These are phyloP conservation scores for Zoysia japonica DNA, from an alignment of 176 grass and related monocot genomes.

Conservation along the genomic window DNA sequence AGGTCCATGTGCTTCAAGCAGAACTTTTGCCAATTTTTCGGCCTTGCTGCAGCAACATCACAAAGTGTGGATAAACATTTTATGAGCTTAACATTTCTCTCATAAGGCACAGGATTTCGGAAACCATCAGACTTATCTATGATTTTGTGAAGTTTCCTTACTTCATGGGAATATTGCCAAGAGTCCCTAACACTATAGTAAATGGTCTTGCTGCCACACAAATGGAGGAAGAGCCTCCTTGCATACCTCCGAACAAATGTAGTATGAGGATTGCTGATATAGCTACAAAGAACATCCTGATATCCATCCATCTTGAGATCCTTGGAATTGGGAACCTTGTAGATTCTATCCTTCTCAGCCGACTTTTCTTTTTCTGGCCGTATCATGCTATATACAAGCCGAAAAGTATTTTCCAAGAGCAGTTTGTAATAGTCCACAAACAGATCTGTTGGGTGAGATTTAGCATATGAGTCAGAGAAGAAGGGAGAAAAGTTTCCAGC, in stretches of 20 bases:
- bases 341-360: constrained; percentile 76
- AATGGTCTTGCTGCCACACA: constrained; percentile 93
- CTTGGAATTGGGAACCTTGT: constrained; percentile 64
- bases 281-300: constrained; percentile 95
- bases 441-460: constrained; percentile 90
- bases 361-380: constrained; percentile 95
- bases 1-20: constrained; percentile 87
- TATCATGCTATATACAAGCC: constrained; percentile 97
- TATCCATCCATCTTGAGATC: constrained; percentile 97
- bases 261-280: constrained; percentile 97
- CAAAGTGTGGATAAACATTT: constrained; percentile 81
- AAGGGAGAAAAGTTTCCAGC: constrained; percentile 97
- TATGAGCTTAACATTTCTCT: constrained; percentile 95
- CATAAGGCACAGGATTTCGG: constrained; percentile 86
- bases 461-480: constrained; percentile 96
- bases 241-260: constrained; percentile 92
- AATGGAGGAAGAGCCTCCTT: constrained; percentile 96
- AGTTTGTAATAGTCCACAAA: constrained; percentile 90
- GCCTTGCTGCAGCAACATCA: constrained; percentile 87
- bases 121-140: constrained; percentile 90
- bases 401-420: constrained; percentile 87
- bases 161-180: constrained; percentile 89
- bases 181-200: constrained; percentile 93
- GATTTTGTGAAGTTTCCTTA: constrained; percentile 84
- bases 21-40: constrained; percentile 98